A percentile compares a stretch with the other conserved stretches of the same genome.
Evolutionary conservation across 345 rosid species (phyloP).

Genomic region (Alliaria petiolata): DNA sequence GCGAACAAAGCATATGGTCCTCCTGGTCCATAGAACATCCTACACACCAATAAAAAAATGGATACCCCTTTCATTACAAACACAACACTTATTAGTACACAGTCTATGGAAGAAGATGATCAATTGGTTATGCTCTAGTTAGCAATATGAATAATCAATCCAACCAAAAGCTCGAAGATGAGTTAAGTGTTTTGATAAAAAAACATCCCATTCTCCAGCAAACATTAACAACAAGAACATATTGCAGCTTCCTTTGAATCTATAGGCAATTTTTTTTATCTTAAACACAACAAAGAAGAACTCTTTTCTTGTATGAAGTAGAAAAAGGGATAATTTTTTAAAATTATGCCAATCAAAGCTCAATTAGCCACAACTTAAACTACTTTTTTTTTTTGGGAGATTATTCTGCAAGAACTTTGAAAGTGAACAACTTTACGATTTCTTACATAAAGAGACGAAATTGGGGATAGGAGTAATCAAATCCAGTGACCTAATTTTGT

Average conservation of each 20-base stretch:
- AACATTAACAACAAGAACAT: too few relatives aligned
- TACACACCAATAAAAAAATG: conserved; percentile 29
- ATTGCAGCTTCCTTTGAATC: background rate
- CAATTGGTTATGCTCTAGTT: background rate
- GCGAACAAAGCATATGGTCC: conserved; percentile 97
- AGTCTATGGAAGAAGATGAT: background rate
- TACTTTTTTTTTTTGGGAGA: background rate
- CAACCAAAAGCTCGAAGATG: background rate
- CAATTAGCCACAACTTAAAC: too few relatives aligned
- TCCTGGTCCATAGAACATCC: conserved; percentile 99
- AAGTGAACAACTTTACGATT: conserved; percentile 3
- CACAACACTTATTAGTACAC: background rate
- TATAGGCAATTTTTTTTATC: background rate
- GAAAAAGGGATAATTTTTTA: background rate
- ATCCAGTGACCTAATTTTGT: too few relatives aligned
- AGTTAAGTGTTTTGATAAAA: too few relatives aligned
- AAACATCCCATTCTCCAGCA: background rate
- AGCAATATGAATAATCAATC: background rate
- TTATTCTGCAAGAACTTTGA: background rate
- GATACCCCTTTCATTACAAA: background rate
- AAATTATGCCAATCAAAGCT: background rate
- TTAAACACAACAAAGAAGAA: background rate
- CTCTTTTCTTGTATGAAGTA: background rate
- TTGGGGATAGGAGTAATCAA: too few relatives aligned
- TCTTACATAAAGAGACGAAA: background rate